Conservation (phyloP, 1,139 yeast genomes). For the Arxiozyma bovina region DNA sequence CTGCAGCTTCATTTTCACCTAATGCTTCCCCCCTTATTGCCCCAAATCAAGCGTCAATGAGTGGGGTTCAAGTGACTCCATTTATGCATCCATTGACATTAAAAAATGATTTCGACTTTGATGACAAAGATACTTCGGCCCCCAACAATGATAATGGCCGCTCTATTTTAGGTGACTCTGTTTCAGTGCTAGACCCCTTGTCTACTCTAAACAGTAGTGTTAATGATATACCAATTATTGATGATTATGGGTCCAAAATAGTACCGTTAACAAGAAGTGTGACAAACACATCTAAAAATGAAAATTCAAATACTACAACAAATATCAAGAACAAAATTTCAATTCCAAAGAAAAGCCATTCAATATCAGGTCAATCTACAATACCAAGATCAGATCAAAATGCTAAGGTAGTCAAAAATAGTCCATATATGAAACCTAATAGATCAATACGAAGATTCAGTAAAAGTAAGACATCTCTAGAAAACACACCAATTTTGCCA, state of each 20-base stretch:
- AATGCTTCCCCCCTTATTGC: slow-evolving; percentile 23
- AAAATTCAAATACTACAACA: neutral
- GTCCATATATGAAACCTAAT: slow-evolving; percentile 22
- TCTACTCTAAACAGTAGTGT: neutral
- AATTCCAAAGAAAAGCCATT: neutral
- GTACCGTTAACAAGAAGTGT: neutral
- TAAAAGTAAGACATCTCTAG: slow-evolving; percentile 1
- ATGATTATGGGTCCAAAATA: neutral
- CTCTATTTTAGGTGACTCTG: neutral
- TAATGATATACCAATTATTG: neutral
- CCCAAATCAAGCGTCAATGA: slow-evolving; percentile 8
- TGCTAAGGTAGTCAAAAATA: slow-evolving; percentile 24
- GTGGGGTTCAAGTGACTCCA: slow-evolving; percentile 9
- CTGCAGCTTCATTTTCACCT: slow-evolving; percentile 23
- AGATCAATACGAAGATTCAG: slow-evolving; percentile 14
- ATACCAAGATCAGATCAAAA: slow-evolving; percentile 10
- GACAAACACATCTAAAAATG: neutral
- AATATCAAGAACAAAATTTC: neutral
- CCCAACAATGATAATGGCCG: neutral
- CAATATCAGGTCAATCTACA: neutral
- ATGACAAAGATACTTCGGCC: neutral
- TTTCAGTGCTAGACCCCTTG: neutral
- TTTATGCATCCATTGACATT: slow-evolving; percentile 7
- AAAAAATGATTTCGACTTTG: neutral
- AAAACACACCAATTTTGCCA: slow-evolving; percentile 9